Percentiles rank a stretch among this genome's conserved stretches.
Evolutionary conservation across 768 basidiomycete species (phyloP).

Genomic region (Auriscalpium vulgare): DNA sequence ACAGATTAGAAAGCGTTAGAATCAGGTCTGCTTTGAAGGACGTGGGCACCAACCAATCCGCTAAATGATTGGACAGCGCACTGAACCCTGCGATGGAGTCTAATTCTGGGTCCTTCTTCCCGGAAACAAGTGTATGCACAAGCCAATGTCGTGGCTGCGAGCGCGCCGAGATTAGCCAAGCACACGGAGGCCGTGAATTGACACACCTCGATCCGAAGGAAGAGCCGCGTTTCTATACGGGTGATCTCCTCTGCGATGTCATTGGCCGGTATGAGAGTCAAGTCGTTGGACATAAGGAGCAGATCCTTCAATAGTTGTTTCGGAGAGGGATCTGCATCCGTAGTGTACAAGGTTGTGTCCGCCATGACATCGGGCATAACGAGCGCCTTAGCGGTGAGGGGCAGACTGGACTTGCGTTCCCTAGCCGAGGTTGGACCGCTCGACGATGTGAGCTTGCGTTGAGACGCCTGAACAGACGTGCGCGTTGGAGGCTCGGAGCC

Average conservation of each 20-base stretch:
- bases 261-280: slow-evolving; percentile 47
- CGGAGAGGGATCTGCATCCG: slow-evolving; percentile 18
- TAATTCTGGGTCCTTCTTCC: slow-evolving; percentile 52
- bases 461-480: neutral
- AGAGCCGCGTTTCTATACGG: slow-evolving; percentile 56
- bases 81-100: slow-evolving; percentile 74
- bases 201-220: slow-evolving; percentile 69
- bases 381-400: slow-evolving; percentile 39
- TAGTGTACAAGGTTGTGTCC: slow-evolving; percentile 7
- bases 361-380: slow-evolving; percentile 25
- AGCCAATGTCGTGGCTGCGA: slow-evolving; percentile 82
- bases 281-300: slow-evolving; percentile 45
- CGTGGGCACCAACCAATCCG: slow-evolving; percentile 54
- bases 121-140: slow-evolving; percentile 63
- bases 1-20: slow-evolving; percentile 1
- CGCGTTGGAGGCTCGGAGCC: neutral
- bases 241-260: slow-evolving; percentile 86
- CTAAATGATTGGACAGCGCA: slow-evolving; percentile 72
- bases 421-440: slow-evolving; percentile 25
- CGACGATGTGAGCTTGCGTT: neutral
- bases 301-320: slow-evolving; percentile 62
- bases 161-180: slow-evolving; percentile 5
- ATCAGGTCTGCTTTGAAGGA: slow-evolving; percentile 6
- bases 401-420: slow-evolving; percentile 66
- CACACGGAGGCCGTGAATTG: no score